Evolutionary conservation across 768 basidiomycete species (phyloP).

Genomic region (Clitopilus hobsonii): DNA sequence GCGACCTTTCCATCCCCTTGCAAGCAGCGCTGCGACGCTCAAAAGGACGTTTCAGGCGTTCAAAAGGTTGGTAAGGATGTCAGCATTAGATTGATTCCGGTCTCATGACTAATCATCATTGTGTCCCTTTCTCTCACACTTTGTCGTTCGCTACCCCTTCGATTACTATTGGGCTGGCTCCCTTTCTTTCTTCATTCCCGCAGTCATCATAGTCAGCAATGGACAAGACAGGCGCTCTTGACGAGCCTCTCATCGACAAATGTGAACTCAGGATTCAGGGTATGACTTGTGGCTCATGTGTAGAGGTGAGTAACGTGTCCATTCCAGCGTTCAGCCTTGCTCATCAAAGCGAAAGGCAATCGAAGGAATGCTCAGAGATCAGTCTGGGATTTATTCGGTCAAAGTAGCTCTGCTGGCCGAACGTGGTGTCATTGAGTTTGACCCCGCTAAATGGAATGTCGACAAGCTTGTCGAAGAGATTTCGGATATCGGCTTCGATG

Average conservation of each 20-base stretch:
- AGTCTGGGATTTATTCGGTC: constrained; percentile 85
- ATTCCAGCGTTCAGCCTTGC: background rate
- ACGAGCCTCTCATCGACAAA: constrained; percentile 34
- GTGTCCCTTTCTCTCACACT: background rate
- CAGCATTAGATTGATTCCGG: background rate
- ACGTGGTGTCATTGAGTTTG: constrained; percentile 87
- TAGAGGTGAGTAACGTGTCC: constrained; percentile 54
- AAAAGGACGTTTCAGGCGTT: background rate
- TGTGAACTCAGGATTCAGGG: constrained; percentile 83
- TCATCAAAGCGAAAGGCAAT: constrained; percentile 50
- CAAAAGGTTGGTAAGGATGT: no score
- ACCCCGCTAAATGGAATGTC: constrained; percentile 72
- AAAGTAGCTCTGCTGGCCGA: constrained; percentile 98
- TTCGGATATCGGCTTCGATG: constrained; percentile 90
- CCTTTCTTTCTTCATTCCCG: constrained; percentile 7
- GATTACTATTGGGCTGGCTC: constrained; percentile 16
- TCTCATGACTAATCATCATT: background rate
- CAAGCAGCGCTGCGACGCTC: no score
- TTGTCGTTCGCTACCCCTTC: constrained; percentile 1
- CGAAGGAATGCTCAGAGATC: constrained; percentile 74
- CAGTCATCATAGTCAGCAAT: constrained; percentile 5
- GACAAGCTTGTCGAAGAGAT: constrained; percentile 91
- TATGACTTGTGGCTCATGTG: constrained; percentile 89
- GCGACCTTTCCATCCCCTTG: no score
- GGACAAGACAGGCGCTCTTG: constrained; percentile 17